Base-by-base conservation (phyloP, 2,329 filamentous ascomycete species). In the Chaetoscypha palmicola region DNA sequence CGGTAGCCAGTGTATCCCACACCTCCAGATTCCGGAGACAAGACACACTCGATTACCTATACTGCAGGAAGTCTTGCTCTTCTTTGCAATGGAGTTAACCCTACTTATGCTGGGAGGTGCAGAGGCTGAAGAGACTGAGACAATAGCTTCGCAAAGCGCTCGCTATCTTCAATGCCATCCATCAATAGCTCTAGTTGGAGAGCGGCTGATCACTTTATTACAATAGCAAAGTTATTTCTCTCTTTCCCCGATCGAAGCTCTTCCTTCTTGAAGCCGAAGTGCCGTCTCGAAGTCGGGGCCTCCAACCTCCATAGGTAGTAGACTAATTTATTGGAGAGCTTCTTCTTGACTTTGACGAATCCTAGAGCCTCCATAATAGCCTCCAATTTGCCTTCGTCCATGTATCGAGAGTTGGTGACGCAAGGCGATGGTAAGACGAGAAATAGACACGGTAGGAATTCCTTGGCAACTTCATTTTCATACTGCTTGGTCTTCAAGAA, bases 211-310 rank as follows among this genome's bases (percentile, higher is more conserved):
- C 53, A 64, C 38, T 66, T 69, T 48, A 95, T 63, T 12, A 87
- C 75, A 55, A 97, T 81, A 11, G 85, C 80, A 64, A 97, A 98
- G 60, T 98, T 97, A 66, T 98, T 98, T 62, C 89, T 79, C 19
- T 72, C 76, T 41, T 71, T 69, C 9, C 90, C 90, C 17, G 86
- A 75, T 49, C 86, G 82, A 31, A 95, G 63, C 61, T 92, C 83
- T 49, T 77, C 75, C 66, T 97, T 97, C 47, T 72, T 71, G 59
- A 83, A 86, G 10, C 59, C 60, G 38, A 52, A 55, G 38, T 50
- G 50, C 58, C 4, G 56, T 57, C 45, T 54, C 19, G 38, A 39
- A 8, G 50, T 43, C 1, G 45, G 33, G 14, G 38, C 38, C 22
- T 61, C 59, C 32, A 60, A 62, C 53, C 68, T 76, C 85, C 90